Base-by-base conservation (phyloP, 2,329 filamentous ascomycete genomes). In the Fusarium vanettenii region DNA sequence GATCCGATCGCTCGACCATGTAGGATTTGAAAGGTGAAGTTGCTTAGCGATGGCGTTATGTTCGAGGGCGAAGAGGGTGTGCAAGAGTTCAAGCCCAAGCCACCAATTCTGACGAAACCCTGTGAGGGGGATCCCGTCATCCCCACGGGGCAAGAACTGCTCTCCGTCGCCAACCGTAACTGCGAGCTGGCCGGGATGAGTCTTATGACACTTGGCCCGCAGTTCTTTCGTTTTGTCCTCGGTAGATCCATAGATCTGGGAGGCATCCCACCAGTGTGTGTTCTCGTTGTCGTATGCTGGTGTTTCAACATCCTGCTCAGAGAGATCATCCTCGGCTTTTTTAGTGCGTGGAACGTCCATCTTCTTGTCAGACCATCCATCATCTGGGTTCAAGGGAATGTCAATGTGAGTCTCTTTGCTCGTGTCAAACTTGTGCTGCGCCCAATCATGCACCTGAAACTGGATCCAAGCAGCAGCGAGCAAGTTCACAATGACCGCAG, bases 381-480 rank as follows among this genome's bases (percentile, higher is more conserved):
- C 56, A 13, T 5, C 9, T 6, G 66, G 66, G 1, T 13, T 50
- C 2, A 73, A 22, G 1, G 70, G 70, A 25, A 73, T 39, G 0
- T 70, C 22, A 2, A 73, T 29, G 6, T 73, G 56, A 6, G 57
- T 60, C 14, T 70, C 60, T 0, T 59, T 45, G 2, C 31, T 52
- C 2, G 70, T 62, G 2, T 66, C 27, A 0, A 73, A 33, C 4
- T 11, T 48, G 11, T 73, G 70, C 16, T 72, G 70, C 0, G 70
- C 70, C 70, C 66, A 72, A 18, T 73, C 70, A 7, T 73, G 70
- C 0, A 72, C 70, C 0, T 72, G 70, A 13, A 72, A 72, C 27
- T 72, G 70, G 2, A 72, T 72, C 70, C 70, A 72, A 1, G 70
- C 70, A 18, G 70, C 70, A 1, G 70, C 70, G 4, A 73, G 70